Evolutionary conservation across 345 rosid genomes (phyloP).

Genomic region (Firmiana major): DNA sequence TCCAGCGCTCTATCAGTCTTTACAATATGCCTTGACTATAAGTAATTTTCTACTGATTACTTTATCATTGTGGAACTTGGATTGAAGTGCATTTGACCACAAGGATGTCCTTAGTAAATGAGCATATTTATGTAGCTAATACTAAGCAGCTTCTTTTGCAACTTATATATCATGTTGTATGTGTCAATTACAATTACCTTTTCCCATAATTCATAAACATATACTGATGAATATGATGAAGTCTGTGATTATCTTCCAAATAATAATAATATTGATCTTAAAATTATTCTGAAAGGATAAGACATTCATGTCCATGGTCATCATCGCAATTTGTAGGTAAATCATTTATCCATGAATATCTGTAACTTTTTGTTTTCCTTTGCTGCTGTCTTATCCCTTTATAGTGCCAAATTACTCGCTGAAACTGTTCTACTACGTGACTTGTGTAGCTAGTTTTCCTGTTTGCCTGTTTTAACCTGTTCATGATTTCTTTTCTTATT

Average conservation of each 20-base stretch:
- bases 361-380: neutral
- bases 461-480: neutral
- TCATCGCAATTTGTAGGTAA: neutral
- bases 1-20: neutral
- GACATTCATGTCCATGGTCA: neutral
- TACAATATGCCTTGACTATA: neutral
- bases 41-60: neutral
- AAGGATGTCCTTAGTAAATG: neutral
- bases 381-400: neutral
- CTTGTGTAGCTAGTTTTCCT: neutral
- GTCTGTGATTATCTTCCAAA: neutral
- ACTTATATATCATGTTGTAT: neutral
- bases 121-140: neutral
- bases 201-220: neutral
- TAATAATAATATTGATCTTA: neutral
- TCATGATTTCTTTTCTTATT: neutral
- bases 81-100: neutral
- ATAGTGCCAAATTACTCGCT: neutral
- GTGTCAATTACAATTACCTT: neutral
- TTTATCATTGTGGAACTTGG: neutral
- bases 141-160: neutral
- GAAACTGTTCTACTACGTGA: neutral
- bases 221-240: neutral
- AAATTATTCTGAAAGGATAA: neutral
- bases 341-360: neutral